Conservation (phyloP, 1,284 basidiomycete species). For the Takashimella koratensis region DNA sequence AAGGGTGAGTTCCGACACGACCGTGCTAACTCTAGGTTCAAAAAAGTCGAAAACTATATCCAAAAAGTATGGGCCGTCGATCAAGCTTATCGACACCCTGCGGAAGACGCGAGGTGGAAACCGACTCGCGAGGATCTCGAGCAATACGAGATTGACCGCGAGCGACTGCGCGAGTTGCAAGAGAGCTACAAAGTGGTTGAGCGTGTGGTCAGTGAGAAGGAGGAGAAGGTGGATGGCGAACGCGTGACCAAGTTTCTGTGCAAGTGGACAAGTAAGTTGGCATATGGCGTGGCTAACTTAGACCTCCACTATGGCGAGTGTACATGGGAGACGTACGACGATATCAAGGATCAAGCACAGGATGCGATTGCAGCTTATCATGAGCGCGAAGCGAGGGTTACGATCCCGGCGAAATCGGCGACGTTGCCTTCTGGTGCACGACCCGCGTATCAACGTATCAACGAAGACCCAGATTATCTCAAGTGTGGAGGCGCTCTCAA, state of each 20-base stretch:
- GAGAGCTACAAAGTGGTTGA: conserved; percentile 92
- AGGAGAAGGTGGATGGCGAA: conserved; percentile 57
- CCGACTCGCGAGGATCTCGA: conserved; percentile 86
- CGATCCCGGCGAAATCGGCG: conserved; percentile 81
- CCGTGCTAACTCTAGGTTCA: conserved; percentile 56
- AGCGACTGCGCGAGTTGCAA: conserved; percentile 81
- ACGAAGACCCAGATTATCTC: conserved; percentile 87
- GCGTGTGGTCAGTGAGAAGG: conserved; percentile 80
- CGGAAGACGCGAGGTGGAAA: conserved; percentile 54
- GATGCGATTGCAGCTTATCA: conserved; percentile 78
- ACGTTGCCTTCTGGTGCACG: conserved; percentile 66
- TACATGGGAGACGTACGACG: conserved; percentile 84
- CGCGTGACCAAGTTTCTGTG: conserved; percentile 77
- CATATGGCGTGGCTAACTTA: conserved; percentile 9
- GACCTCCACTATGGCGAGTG: conserved; percentile 91
- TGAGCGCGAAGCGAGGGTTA: conserved; percentile 68
- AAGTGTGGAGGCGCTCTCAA: conserved; percentile 81
- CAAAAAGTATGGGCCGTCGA: conserved; percentile 68
- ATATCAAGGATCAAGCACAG: conserved; percentile 61
- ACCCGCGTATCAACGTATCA: conserved; percentile 80
- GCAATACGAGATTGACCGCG: conserved; percentile 80
- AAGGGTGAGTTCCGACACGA: conserved; percentile 55
- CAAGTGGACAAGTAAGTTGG: conserved; percentile 75
- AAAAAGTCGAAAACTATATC: conserved; percentile 99
- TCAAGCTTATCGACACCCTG: conserved; percentile 60